phyloP scores from a whole-genome alignment of 139 green algal species.

The Diplosphaera chodatii region DNA sequence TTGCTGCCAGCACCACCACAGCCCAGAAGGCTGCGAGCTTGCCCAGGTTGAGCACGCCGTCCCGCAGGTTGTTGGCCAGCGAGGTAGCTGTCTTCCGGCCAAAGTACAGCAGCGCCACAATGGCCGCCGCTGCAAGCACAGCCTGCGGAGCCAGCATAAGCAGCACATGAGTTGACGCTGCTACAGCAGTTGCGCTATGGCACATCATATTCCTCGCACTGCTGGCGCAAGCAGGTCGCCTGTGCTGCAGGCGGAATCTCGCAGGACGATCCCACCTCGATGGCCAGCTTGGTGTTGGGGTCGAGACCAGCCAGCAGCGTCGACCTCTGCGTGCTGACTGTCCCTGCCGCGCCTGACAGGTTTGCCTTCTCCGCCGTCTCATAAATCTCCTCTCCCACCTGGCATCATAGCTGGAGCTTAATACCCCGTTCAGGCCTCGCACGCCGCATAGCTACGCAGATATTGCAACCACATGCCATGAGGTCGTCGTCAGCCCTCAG shows the following conservation, averaged over 20 bases:
- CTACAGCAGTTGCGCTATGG: neutral
- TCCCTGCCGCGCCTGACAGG: slow-evolving; percentile 18
- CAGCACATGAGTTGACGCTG: neutral
- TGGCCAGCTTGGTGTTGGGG: neutral
- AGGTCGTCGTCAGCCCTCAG: too few species aligned
- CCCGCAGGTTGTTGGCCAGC: slow-evolving; percentile 17
- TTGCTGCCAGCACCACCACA: slow-evolving; percentile 44
- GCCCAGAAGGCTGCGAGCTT: slow-evolving; percentile 51
- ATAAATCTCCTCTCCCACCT: too few species aligned
- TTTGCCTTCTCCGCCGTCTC: neutral
- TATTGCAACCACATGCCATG: too few species aligned
- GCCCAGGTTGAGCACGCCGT: slow-evolving; percentile 23
- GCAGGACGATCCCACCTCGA: neutral
- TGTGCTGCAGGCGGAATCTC: too few species aligned
- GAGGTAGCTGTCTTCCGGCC: neutral
- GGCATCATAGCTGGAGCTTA: too few species aligned
- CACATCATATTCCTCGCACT: too few species aligned
- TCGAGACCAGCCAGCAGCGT: neutral
- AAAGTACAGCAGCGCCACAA: slow-evolving; percentile 1
- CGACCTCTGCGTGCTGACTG: neutral
- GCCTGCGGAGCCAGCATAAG: neutral
- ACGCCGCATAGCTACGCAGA: too few species aligned
- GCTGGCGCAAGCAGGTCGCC: neutral
- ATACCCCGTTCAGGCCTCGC: too few species aligned
- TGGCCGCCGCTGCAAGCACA: neutral